These are phyloP conservation scores for Endocarpon pusillum DNA, from an alignment of 495 filamentous ascomycete genomes.

Conservation along the genomic window DNA sequence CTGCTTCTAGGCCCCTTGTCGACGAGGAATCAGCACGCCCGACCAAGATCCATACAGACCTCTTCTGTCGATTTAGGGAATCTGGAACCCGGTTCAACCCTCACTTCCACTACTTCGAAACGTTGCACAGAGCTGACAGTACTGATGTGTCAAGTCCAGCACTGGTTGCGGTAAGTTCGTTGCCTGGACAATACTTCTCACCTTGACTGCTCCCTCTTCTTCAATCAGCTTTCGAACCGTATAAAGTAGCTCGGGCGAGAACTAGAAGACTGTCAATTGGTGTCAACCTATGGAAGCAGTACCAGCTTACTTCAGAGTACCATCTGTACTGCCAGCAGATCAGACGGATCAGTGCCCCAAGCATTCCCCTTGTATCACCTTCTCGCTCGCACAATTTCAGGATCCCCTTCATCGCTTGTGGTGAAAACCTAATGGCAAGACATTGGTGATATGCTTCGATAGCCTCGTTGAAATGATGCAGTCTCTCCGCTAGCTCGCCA, in stretches of 20 bases:
- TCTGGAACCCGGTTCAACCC: too few relatives aligned
- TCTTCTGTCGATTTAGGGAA: too few relatives aligned
- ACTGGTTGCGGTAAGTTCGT: slow-evolving; percentile 86
- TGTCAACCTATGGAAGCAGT: not conserved
- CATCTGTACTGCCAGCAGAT: slow-evolving; percentile 97
- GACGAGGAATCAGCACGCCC: too few relatives aligned
- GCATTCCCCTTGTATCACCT: slow-evolving; percentile 54
- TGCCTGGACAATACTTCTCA: slow-evolving; percentile 90
- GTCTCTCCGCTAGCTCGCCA: slow-evolving; percentile 75
- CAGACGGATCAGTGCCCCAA: slow-evolving; percentile 67
- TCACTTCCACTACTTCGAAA: slow-evolving; percentile 93
- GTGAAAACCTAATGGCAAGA: slow-evolving; percentile 65
- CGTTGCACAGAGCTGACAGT: slow-evolving; percentile 81
- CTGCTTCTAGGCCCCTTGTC: too few relatives aligned
- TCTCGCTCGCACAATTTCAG: slow-evolving; percentile 58
- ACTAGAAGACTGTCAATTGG: slow-evolving; percentile 33
- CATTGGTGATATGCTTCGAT: slow-evolving; percentile 84
- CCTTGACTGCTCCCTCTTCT: slow-evolving; percentile 93
- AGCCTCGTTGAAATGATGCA: slow-evolving; percentile 78
- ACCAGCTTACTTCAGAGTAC: slow-evolving; percentile 67
- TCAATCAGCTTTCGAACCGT: slow-evolving; percentile 85
- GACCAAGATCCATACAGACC: too few relatives aligned
- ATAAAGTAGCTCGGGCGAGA: slow-evolving; percentile 75
- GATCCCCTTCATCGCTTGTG: slow-evolving; percentile 75
- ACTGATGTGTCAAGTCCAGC: slow-evolving; percentile 87